A percentile compares a stretch with the other conserved stretches of the same genome.
Evolutionary conservation across 306 rosid species (phyloP).

Genomic region (Aeschynomene evenia): DNA sequence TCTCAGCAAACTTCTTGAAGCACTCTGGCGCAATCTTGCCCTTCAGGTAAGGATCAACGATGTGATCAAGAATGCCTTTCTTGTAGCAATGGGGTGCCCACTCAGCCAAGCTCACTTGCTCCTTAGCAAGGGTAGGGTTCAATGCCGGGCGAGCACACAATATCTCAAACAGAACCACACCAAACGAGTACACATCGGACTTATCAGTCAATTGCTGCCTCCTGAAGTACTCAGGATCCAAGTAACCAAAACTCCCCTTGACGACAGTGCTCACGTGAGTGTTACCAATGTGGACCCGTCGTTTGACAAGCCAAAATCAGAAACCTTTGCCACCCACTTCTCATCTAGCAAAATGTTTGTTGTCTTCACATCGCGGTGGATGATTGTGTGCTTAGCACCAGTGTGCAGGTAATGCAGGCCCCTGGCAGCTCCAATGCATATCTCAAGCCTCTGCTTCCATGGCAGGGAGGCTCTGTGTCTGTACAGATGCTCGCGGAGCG

Average conservation of each 20-base stretch:
- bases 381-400: conserved; percentile 77
- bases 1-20: conserved; percentile 70
- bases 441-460: conserved; percentile 87
- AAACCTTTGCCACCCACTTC: conserved; percentile 83
- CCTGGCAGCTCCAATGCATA: conserved; percentile 79
- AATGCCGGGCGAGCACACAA: conserved; percentile 80
- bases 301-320: conserved; percentile 79
- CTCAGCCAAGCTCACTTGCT: conserved; percentile 84
- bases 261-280: conserved; percentile 84
- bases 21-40: conserved; percentile 72
- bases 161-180: conserved; percentile 74
- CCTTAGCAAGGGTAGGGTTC: conserved; percentile 71
- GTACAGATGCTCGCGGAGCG: conserved; percentile 77
- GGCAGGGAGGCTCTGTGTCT: conserved; percentile 69
- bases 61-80: conserved; percentile 67
- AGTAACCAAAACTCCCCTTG: conserved; percentile 28
- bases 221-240: conserved; percentile 82
- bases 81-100: conserved; percentile 84
- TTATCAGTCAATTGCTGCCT: conserved; percentile 77
- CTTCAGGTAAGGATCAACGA: conserved; percentile 61
- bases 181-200: conserved; percentile 83
- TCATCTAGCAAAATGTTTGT: conserved; percentile 76
- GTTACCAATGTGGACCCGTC: conserved; percentile 71
- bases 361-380: conserved; percentile 79
- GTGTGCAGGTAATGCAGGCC: conserved; percentile 81